Percentiles rank a stretch among this genome's conserved stretches.
Conservation (phyloP, 345 rosid species). For the Corymbia maculata region DNA sequence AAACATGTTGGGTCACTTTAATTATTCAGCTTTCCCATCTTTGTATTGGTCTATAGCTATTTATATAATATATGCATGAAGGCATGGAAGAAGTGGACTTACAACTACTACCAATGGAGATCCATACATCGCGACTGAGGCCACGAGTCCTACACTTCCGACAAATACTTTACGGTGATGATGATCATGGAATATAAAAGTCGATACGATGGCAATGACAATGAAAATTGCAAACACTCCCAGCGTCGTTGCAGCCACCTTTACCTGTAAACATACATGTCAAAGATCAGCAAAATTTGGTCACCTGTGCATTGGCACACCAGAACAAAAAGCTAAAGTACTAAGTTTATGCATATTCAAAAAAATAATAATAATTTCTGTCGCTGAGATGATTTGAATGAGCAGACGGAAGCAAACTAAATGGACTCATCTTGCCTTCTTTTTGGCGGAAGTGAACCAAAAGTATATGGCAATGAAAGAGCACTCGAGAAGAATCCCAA, state of each 20-base stretch:
- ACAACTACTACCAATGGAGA: constrained; percentile 71
- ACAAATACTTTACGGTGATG: constrained; percentile 52
- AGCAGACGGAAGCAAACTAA: not conserved
- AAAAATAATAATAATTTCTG: not conserved
- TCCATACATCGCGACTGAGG: constrained; percentile 63
- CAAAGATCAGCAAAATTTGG: not conserved
- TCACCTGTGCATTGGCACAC: not conserved
- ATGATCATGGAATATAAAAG: constrained; percentile 46
- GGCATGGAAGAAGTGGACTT: constrained; percentile 6
- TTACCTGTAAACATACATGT: constrained; percentile 27
- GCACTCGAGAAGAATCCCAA: constrained; percentile 62
- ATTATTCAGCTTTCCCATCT: not conserved
- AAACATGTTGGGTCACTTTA: not conserved
- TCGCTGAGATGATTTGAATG: not conserved
- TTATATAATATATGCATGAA: not conserved
- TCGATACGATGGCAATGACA: constrained; percentile 26
- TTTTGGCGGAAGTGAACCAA: constrained; percentile 36
- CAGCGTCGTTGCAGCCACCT: constrained; percentile 24
- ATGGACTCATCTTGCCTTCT: constrained; percentile 39
- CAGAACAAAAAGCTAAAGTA: not conserved
- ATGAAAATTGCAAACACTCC: constrained; percentile 26
- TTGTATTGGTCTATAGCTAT: not conserved
- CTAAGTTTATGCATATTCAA: not conserved
- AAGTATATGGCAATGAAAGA: constrained; percentile 54
- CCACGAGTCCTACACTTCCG: constrained; percentile 59